Evolutionary conservation across 331 rosid genomes (phyloP), one percentile per base, ranked within the genome.

Genomic region (Stylosanthes scabra): DNA sequence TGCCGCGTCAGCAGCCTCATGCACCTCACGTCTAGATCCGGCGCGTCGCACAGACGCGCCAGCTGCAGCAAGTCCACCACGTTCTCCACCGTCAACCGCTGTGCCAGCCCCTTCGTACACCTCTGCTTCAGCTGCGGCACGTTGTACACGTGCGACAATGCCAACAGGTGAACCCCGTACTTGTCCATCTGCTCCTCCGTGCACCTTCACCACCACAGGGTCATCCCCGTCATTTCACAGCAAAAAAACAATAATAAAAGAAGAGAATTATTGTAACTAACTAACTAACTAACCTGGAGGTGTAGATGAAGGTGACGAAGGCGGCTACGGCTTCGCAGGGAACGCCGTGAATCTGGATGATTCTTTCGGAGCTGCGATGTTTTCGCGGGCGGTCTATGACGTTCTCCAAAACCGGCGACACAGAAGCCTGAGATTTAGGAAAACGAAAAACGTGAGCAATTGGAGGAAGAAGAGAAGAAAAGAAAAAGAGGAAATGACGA

Each of bases 51-150:
- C 86, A 94, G 86, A 51, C 86, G 83, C 0, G 96, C 96, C 14
- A 94, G 88, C 74, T 94, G 99, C 10, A 94, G 89, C 50, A 94
- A 68, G 40, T 94, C 99, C 71, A 94, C 91, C 40, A 94, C 96
- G 80, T 88, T 86, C 12, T 91, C 93, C 4, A 64, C 55, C 15
- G 89, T 81, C 75, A 94, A 74, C 34, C 91, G 83, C 45, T 84
- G 81, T 2, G 63, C 75, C 28, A 94, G 58, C 2, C 76, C 91
- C 84, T 89, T 94, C 28, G 58, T 72, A 83, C 97, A 91, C n/a
- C 76, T 75, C 71, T 87, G 93, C 79, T 94, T 94, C 90, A 94
- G 83, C 61, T 86, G 88, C 4, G 97, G 96, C n/a, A 94, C 93
- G 55, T 72, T 29, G 84, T 89, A 91, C 34, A 94, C 96, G 77